Evolutionary conservation across 2,329 filamentous ascomycete genomes (phyloP), one percentile per base, ranked within the genome.

Genomic region (Aspergillus alliaceus): DNA sequence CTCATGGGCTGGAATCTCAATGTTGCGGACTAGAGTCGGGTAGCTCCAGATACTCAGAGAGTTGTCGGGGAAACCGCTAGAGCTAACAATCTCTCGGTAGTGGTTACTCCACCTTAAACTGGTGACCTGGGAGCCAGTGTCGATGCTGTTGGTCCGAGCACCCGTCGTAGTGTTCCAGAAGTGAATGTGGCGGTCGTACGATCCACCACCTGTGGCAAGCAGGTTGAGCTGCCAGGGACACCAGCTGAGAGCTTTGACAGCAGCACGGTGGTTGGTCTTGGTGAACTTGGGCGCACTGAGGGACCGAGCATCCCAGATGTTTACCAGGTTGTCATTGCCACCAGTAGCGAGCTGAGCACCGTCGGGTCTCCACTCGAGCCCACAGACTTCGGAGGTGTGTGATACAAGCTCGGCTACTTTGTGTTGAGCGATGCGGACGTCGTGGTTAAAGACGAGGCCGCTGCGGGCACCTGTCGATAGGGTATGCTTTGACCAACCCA

Each of bases 131-230:
- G 92, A 96, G 59, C 95, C 95, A 39, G 95, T 98, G 76, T 98
- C 93, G 76, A 99, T 98, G 84, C 91, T 96, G 87, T 99, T 99
- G 80, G 96, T 93, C 68, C 95, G 90, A 53, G 95, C 93, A 59
- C 95, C 95, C 4, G 93, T 96, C 22, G 95, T 98, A 47, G 93
- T 96, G 84, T 99, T 99, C 95, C 95, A 99, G 86, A 99, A 99
- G 82, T 99, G 95, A 77, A 99, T 99, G 79, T 97, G 90, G 67
- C 92, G 90, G 75, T 99, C 95, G 77, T 97, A 96, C 42, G 91
- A 96, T 66, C 95, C 95, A 71, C 95, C 95, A 56, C 95, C 95
- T 42, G 95, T 98, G 57, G 95, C 95, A 48, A 99, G 89, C 50
- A 98, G 87, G 83, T 97, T 98, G 77, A 91, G 87, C 80, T 96